Conservation (phyloP, 2,329 filamentous ascomycete genomes). For the Diplodia sapinea region DNA sequence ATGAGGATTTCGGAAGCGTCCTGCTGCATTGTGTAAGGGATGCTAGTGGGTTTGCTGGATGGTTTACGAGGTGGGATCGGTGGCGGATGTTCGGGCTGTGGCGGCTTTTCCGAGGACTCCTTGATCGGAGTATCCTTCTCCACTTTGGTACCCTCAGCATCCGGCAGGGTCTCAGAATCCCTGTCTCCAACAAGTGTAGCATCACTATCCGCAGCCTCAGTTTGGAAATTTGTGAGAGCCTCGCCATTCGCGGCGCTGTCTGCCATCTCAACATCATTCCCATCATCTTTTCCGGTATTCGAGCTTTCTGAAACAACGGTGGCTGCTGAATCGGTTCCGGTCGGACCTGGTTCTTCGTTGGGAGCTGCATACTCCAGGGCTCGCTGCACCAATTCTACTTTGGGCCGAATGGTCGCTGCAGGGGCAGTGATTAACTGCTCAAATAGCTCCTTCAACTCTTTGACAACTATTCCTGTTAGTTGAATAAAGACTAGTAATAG, state of each 20-base stretch:
- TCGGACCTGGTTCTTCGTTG: not conserved
- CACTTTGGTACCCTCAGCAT: conserved; percentile 36
- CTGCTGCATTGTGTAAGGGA: conserved; percentile 69
- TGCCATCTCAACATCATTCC: conserved; percentile 9
- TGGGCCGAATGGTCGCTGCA: conserved; percentile 43
- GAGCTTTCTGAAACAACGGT: not conserved
- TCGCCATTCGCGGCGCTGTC: not conserved
- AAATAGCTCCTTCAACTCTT: conserved; percentile 74
- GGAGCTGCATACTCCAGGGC: conserved; percentile 23
- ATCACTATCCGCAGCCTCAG: conserved; percentile 20
- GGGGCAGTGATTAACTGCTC: conserved; percentile 69
- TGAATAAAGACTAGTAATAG: conserved; percentile 43
- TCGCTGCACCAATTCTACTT: conserved; percentile 15
- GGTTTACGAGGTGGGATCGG: conserved; percentile 61
- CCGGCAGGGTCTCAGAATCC: conserved; percentile 23
- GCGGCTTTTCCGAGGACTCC: not conserved
- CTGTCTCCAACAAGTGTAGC: conserved; percentile 32
- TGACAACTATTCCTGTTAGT: conserved; percentile 64
- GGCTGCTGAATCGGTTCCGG: not conserved
- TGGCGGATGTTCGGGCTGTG: conserved; percentile 52
- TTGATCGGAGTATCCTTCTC: not conserved
- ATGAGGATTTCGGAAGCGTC: conserved; percentile 97
- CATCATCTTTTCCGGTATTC: not conserved
- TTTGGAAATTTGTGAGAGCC: not conserved
- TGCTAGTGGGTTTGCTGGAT: conserved; percentile 3